Evolutionary conservation across 805 yeast species (phyloP).

Genomic region (Hanseniaspora guilliermondii): DNA sequence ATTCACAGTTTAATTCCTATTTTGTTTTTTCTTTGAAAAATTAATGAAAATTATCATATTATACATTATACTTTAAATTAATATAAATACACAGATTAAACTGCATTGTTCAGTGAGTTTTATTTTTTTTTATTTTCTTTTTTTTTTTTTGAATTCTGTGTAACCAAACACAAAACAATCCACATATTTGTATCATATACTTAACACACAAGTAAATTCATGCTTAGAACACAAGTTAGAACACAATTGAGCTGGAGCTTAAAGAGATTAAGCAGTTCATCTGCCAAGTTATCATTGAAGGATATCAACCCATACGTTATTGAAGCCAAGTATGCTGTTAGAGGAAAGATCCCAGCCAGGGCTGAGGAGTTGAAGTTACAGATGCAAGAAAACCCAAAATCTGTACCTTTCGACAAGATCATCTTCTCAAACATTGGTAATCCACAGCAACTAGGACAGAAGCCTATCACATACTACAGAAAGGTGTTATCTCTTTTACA

Average conservation of each 20-base stretch:
- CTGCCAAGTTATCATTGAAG: conserved; percentile 29
- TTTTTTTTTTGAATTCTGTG: too few relatives aligned
- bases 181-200: not conserved
- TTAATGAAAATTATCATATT: too few relatives aligned
- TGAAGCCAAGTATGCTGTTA: conserved; percentile 87
- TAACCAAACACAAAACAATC: not conserved
- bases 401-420: conserved; percentile 64
- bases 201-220: not conserved
- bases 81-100: not conserved
- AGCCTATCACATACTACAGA: conserved; percentile 89
- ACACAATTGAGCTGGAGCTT: not conserved
- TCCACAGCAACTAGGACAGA: conserved; percentile 92
- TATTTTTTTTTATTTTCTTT: too few relatives aligned
- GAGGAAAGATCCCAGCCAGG: conserved; percentile 86
- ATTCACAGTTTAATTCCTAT: too few relatives aligned
- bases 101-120: too few relatives aligned
- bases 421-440: conserved; percentile 92
- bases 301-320: conserved; percentile 65
- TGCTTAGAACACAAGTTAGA: conserved; percentile 12
- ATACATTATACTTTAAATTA: too few relatives aligned
- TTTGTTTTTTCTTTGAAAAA: too few relatives aligned
- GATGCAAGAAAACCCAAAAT: conserved; percentile 41
- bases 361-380: conserved; percentile 70
- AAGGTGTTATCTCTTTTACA: conserved; percentile 79
- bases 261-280: conserved; percentile 14